Evolutionary conservation across 225 moss, liverwort and hornwort species (phyloP), one percentile per base, ranked within the genome.

Genomic region (Bryoerythrophyllum caledonicum): DNA sequence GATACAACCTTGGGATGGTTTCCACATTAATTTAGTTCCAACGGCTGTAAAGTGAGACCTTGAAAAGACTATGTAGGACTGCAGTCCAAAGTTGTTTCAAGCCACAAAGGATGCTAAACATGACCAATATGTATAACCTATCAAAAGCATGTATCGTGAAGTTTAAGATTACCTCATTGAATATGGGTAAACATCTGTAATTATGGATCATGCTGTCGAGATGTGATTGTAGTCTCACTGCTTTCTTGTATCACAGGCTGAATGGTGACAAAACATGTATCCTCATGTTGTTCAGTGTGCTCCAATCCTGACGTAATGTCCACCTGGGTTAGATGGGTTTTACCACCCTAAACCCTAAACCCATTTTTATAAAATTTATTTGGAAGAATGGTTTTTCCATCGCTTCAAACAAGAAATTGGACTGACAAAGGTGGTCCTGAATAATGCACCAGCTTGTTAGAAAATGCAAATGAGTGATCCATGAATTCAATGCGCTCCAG

Each of bases 401-500:
- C n/a, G n/a, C n/a, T n/a, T n/a, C n/a, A n/a, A n/a, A n/a, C n/a
- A n/a, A n/a, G 37, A 0, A 57, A 20, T 23, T 4, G 2, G 55
- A n/a, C n/a, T n/a, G n/a, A n/a, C n/a, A n/a, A 34, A 21, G 26
- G 2, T 14, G 14, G 46, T 26, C 3, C 35, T 13, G 0, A 34
- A 0, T 13, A 28, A 65, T 17, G 1, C 58, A 86, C 86, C 38
- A 38, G 38, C 79, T 86, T 81, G 51, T 79, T 71, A 1, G 77
- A 30, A 43, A 77, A 76, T 57, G 67, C 8, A 20, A 54, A 63
- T 26, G 74, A 71, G 9, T 74, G 74, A 28, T 79, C 81, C 8
- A 74, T 84, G 3, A 66, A 73, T 44, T 84, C 79, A 54, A 87
- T 84, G 16, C 74, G 58, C 30, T 82, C 79, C 0, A 87, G 0